Conservation (phyloP, 805 yeast species). For the Saccharomycopsis malanga region DNA sequence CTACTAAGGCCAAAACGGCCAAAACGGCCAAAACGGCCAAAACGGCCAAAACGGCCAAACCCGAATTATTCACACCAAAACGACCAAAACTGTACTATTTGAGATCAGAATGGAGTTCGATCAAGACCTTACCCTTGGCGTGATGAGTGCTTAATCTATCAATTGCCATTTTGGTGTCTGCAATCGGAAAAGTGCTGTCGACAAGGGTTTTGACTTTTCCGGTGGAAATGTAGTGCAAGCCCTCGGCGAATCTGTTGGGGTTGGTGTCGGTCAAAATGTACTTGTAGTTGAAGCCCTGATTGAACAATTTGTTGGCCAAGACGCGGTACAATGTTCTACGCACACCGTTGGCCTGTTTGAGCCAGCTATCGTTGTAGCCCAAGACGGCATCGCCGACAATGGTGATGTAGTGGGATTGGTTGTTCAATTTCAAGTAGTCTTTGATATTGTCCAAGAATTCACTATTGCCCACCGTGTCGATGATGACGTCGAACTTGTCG, state of each 20-base stretch:
- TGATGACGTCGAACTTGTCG: conserved; percentile 49
- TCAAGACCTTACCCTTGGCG: conserved; percentile 63
- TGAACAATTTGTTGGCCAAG: not conserved
- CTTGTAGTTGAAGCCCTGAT: conserved; percentile 1
- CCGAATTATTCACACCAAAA: too few relatives aligned
- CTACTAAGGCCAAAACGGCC: too few relatives aligned
- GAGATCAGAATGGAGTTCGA: too few relatives aligned
- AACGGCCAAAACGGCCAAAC: too few relatives aligned
- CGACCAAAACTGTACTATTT: too few relatives aligned
- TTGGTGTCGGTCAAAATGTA: not conserved
- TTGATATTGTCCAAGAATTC: conserved; percentile 34
- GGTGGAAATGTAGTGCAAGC: conserved; percentile 39
- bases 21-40: too few relatives aligned
- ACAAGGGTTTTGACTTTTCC: conserved; percentile 42
- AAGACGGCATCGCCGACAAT: conserved; percentile 56
- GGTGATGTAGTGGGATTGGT: conserved; percentile 45
- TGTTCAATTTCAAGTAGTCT: conserved; percentile 9
- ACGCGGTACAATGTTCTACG: not conserved
- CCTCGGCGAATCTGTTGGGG: conserved; percentile 33
- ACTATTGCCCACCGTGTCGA: conserved; percentile 66
- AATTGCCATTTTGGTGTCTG: conserved; percentile 46
- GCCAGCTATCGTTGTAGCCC: conserved; percentile 32
- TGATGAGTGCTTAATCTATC: conserved; percentile 42
- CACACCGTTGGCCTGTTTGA: not conserved
- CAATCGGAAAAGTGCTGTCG: conserved; percentile 54